Percentiles rank a stretch among this genome's conserved stretches.
Conservation (phyloP, 805 yeast species). For the Lipomyces yamanashiensis region DNA sequence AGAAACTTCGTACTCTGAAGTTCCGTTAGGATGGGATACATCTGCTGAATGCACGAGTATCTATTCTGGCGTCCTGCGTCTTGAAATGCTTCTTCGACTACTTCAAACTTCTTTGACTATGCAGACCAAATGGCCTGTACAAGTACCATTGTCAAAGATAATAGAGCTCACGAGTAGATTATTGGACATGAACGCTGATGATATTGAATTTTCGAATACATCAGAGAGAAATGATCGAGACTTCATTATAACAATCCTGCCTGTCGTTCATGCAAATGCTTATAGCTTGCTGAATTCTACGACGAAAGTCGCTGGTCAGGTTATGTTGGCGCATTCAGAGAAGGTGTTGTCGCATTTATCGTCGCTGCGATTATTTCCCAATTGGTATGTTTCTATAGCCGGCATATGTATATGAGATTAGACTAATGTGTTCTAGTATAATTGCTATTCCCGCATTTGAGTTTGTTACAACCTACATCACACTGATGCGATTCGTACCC, state of each 20-base stretch:
- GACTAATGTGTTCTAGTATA: background rate
- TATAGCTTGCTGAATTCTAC: constrained; percentile 21
- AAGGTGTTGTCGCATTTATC: constrained; percentile 14
- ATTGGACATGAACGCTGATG: constrained; percentile 7
- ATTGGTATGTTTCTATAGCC: background rate
- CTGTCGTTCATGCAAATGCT: constrained; percentile 27
- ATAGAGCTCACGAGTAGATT: constrained; percentile 16
- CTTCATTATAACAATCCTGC: constrained; percentile 15
- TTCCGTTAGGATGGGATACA: constrained; percentile 25
- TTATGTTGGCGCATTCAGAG: constrained; percentile 18
- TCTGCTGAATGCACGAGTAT: constrained; percentile 9
- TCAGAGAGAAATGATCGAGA: constrained; percentile 26
- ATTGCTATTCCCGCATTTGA: constrained; percentile 21
- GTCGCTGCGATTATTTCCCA: background rate
- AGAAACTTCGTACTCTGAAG: constrained; percentile 9
- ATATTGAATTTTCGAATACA: constrained; percentile 13
- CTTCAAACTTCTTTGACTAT: constrained; percentile 21
- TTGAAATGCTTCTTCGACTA: constrained; percentile 26
- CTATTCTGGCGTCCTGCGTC: constrained; percentile 17
- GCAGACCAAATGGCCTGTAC: constrained; percentile 12
- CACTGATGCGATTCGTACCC: constrained; percentile 16
- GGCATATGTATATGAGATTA: too few relatives aligned
- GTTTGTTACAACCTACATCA: constrained; percentile 17
- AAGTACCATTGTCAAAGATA: constrained; percentile 24
- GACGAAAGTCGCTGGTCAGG: constrained; percentile 13